Evolutionary conservation across 2,329 filamentous ascomycete genomes (phyloP), one percentile per base, ranked within the genome.

Genomic region (Botrytis tulipae): DNA sequence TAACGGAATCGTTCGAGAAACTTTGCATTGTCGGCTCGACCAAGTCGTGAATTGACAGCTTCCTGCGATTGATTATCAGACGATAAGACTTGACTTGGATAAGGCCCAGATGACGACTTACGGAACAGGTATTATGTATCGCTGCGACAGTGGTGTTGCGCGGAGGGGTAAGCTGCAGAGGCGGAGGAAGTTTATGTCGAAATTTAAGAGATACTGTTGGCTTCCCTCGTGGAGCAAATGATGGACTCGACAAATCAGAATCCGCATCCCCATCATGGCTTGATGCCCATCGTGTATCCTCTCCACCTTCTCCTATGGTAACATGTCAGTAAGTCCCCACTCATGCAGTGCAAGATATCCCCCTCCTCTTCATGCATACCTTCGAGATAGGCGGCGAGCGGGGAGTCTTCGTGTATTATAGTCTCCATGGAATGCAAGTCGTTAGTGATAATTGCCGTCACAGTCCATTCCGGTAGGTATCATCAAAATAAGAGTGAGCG

Each of bases 1-100:
- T 98, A 98, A 76, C 95, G 92, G 80, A 98, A 98, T 80, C 94
- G 92, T 83, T 98, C 95, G 74, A 97, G 87, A 79, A 98, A 97
- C 77, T 91, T 91, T 77, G 91, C 88, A 80, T 95, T 97, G 78
- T 97, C 94, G 78, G 89, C 90, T 76, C 91, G 87, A 72, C 93
- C 91, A 76, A 97, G 87, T 75, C 89, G 88, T 59, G 91, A 90
- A 76, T 92, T 92, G 73, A 95, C 87, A 16, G 88, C 91, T 78
- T 87, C 88, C 91, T 93, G 79, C 37, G 62, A 68, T 85, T 78
- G 37, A 32, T 59, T 51, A 57, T 72, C 46, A 73, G 63, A 59
- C 32, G 59, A 66, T 29, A 63, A 51, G 70, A 44, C n/a, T 20
- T 44, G 44, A 37, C n/a, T 20, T 46, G 44, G 44, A 46, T 54